Conservation (phyloP, 108 stramenopile species). For the Cyclotella cryptica region DNA sequence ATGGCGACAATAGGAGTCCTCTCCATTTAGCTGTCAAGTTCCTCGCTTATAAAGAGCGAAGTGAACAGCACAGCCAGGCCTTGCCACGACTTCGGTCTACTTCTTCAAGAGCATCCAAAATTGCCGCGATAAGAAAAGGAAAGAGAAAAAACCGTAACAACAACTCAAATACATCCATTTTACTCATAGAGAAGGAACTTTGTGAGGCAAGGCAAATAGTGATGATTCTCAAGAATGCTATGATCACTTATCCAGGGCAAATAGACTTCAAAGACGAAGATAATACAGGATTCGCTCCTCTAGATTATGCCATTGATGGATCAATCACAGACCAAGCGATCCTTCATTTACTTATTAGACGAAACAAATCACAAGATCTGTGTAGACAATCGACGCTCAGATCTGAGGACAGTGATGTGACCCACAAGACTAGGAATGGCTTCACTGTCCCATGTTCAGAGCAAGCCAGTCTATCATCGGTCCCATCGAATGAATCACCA, state of each 20-base stretch:
- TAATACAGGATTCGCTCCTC: constrained; percentile 29
- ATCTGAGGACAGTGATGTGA: constrained; percentile 16
- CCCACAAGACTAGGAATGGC: constrained; percentile 4
- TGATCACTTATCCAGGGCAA: constrained; percentile 43
- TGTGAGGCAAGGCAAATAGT: constrained; percentile 9
- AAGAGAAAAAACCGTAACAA: not conserved
- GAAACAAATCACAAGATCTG: constrained; percentile 9
- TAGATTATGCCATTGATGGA: constrained; percentile 49
- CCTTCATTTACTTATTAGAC: constrained; percentile 21
- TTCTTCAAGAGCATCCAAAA: not conserved
- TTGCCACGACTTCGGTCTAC: not conserved
- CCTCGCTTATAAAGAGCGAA: constrained; percentile 1
- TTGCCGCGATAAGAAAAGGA: too few relatives aligned
- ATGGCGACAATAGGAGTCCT: constrained; percentile 32
- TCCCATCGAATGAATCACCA: not conserved
- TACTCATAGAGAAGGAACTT: constrained; percentile 9
- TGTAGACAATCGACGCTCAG: not conserved
- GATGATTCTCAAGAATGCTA: constrained; percentile 37
- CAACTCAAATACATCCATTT: not conserved
- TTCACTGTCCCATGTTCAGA: not conserved
- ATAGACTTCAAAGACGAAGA: constrained; percentile 53
- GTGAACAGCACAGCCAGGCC: not conserved
- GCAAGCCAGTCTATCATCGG: not conserved
- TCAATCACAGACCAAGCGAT: constrained; percentile 13
- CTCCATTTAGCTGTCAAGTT: constrained; percentile 38